A percentile compares a stretch with the other conserved stretches of the same genome.
These are phyloP conservation scores for Posidonia australis DNA, from an alignment of 106 monocot species.

Conservation along the genomic window DNA sequence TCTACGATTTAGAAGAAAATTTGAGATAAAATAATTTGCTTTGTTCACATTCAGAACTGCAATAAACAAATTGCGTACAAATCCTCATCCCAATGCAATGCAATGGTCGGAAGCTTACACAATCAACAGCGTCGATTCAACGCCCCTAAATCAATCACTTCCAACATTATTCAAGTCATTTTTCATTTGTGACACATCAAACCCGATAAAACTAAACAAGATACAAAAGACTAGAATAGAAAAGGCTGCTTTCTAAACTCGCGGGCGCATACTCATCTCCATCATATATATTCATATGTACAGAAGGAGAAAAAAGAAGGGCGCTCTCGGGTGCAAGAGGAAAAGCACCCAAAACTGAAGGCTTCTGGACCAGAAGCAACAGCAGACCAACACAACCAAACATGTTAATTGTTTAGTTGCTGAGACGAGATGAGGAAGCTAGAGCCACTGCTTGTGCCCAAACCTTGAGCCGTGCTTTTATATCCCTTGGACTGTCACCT, in stretches of 20 bases:
- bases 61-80: background rate
- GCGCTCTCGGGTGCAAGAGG: too few species aligned
- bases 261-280: too few species aligned
- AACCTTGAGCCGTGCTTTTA: conserved; percentile 15
- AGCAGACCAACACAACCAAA: background rate
- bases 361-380: background rate
- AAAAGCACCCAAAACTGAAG: too few species aligned
- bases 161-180: background rate
- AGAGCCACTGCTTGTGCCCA: conserved; percentile 23
- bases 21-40: background rate
- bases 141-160: background rate
- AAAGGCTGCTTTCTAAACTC: background rate
- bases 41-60: background rate
- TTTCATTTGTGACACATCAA: background rate
- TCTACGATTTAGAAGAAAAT: too few species aligned
- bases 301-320: too few species aligned
- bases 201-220: background rate
- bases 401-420: background rate
- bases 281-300: too few species aligned
- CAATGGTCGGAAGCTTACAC: background rate
- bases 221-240: background rate
- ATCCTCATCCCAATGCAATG: background rate
- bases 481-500: conserved; percentile 15
- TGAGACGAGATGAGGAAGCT: background rate
- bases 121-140: too few species aligned